Base-by-base conservation (phyloP, 805 yeast genomes). In the Metschnikowia arizonensis region DNA sequence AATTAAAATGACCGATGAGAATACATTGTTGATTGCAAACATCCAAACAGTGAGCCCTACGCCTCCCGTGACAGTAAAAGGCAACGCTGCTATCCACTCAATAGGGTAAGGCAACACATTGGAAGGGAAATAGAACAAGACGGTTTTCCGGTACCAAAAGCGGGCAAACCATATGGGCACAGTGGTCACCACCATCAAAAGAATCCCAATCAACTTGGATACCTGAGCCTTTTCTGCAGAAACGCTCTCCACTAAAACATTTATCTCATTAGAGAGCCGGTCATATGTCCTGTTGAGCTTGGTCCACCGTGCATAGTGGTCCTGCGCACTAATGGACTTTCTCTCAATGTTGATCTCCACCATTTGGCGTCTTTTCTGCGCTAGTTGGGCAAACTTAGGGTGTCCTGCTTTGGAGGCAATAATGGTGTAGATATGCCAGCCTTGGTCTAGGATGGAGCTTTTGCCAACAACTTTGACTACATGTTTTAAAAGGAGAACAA, bases 261-360 rank as follows among this genome's bases (percentile, higher is more conserved):
- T 75, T 34, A 84, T 66, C 48, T 85, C 80, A 12, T 64, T 69
- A 35, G 73, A 71, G 40, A 86, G 58, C 48, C 76, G 74, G 52
- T 83, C 89, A 47, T 75, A 67, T 54, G 74, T 77, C 40, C 99
- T 77, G 58, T 88, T 90, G 50, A 90, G 72, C 62, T 88, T 88
- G 1, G 97, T 95, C 98, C 98, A 93, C 58, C 79, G 83, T 24
- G 97, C 97, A 63, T 91, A 93, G 57, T 93, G 82, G 61, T 93
- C 97, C 63, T 91, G 97, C 1, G 97, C 91, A 45, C 88, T 79
- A 8, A 89, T 77, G 2, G 72, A 50, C 25, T 78, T 69, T 49
- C 88, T 76, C 54, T 82, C 79, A 11, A 67, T 70, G 53, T 77
- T 71, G 18, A 80, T 58, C 15, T 66, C 62, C 12, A 63, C 60